Base-by-base conservation (phyloP, 495 filamentous ascomycete species). In the Geopyxis carbonaria region DNA sequence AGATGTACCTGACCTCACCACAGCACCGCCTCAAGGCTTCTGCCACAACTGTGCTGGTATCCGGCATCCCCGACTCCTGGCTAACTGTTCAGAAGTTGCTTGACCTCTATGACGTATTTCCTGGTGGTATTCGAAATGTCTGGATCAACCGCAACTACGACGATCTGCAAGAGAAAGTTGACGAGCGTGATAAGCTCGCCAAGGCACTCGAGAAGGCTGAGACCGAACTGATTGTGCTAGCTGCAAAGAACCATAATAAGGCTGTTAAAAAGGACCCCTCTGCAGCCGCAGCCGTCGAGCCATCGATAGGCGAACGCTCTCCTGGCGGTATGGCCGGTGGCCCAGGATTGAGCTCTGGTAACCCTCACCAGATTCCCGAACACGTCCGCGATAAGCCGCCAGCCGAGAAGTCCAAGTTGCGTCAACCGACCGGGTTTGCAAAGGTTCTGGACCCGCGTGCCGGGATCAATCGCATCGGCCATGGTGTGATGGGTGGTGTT, bases 61-160 rank as follows among this genome's bases (percentile, higher is more conserved):
- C 76, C 42, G 75, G 74, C 18, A 94, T 97, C 42, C 89, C 89
- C 13, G 65, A 69, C 22, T 82, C 83, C 51, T 95, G 87, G 87
- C 71, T 92, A 9, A 78, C 68, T 18, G 65, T 79, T 30, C 73
- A 92, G 36, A 79, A 82, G 7, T 65, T 97, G 9, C 68, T 76
- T 29, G 74, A 70, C 0, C 64, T 97, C n/a, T 97, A 89, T 49
- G 89, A 97, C 57, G 85, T 95, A 5, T 97, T 93, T 51, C 89
- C 89, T 2, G 89, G 89, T 29, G 89, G 89, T 33, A 76, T 97
- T 56, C 73, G 84, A 38, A 94, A 94, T 56, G 85, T 95, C 23
- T 97, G 86, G 83, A 77, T 94, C 45, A 94, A 93, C 38, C 75
- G 89, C 16, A 81, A 95, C 52, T 87, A 78, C 42, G 83, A 89